Conservation (phyloP, 2,329 filamentous ascomycete genomes). For the Fusarium sterilihyphosum region DNA sequence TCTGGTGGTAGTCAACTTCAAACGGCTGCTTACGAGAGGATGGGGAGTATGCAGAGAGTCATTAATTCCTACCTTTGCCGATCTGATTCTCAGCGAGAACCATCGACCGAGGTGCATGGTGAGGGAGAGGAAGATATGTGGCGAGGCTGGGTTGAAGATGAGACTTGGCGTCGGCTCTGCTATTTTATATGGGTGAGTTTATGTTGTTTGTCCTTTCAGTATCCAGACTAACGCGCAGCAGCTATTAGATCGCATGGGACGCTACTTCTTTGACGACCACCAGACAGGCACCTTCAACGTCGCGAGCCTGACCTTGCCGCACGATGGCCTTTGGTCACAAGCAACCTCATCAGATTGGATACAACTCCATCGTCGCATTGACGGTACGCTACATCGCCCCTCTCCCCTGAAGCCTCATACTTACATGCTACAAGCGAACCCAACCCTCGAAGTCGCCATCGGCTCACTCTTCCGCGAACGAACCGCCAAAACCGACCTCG, state of each 20-base stretch:
- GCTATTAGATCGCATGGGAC: constrained; percentile 11
- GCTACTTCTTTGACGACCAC: constrained; percentile 5
- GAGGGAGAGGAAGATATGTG: not conserved
- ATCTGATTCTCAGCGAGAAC: too few relatives aligned
- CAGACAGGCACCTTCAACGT: not conserved
- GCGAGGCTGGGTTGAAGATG: constrained; percentile 1
- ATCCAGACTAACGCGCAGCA: not conserved
- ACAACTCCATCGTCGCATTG: not conserved
- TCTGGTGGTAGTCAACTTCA: not conserved
- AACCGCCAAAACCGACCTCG: constrained; percentile 28
- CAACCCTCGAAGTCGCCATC: constrained; percentile 14
- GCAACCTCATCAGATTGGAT: constrained; percentile 1
- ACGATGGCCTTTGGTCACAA: constrained; percentile 19
- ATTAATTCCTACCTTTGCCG: not conserved
- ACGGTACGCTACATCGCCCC: not conserved
- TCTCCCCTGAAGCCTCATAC: too few relatives aligned
- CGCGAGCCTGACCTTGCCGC: not conserved
- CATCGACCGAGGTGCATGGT: too few relatives aligned
- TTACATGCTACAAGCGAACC: constrained; percentile 30
- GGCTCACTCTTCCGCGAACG: constrained; percentile 19
- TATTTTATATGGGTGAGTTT: not conserved
- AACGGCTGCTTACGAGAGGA: not conserved
- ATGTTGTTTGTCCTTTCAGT: accelerated
- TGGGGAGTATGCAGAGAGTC: not conserved
- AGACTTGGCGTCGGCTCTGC: constrained; percentile 21